Evolutionary conservation across 768 basidiomycete genomes (phyloP).

Genomic region (Leucosporidium yakuticum): DNA sequence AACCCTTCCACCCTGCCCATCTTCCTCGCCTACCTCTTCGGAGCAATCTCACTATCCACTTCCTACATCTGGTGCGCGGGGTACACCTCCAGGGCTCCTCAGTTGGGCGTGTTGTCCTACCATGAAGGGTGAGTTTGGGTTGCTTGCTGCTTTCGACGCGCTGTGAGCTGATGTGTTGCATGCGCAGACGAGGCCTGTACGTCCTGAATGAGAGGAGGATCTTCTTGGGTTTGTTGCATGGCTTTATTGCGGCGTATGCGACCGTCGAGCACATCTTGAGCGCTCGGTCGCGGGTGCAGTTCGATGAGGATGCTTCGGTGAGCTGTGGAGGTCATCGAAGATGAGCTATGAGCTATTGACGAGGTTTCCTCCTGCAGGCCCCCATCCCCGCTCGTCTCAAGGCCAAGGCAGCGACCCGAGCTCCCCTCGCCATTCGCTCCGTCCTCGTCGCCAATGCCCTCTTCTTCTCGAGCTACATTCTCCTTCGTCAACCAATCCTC

Average conservation of each 20-base stretch:
- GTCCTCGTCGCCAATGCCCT: background rate
- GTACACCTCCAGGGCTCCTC: conserved; percentile 4
- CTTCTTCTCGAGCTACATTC: conserved; percentile 22
- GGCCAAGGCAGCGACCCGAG: background rate
- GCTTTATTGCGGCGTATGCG: conserved; percentile 8
- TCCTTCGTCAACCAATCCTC: conserved; percentile 22
- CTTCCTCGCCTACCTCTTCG: conserved; percentile 15
- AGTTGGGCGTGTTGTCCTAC: conserved; percentile 18
- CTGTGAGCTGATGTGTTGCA: background rate
- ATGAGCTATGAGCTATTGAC: background rate
- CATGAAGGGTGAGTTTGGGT: conserved; percentile 26
- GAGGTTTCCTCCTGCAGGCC: background rate
- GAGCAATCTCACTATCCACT: background rate
- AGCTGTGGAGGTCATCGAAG: background rate
- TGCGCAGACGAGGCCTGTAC: conserved; percentile 20
- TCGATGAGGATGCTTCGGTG: conserved; percentile 23
- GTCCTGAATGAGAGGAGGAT: conserved; percentile 31
- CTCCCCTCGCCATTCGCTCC: background rate
- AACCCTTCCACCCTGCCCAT: background rate
- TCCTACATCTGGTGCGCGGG: conserved; percentile 22
- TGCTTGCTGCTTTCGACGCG: background rate
- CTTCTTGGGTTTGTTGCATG: conserved; percentile 15
- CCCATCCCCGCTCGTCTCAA: conserved; percentile 26
- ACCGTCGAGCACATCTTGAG: conserved; percentile 10
- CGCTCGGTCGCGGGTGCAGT: conserved; percentile 15